These are phyloP conservation scores for Nidula microcarpa DNA, from an alignment of 768 basidiomycete genomes.

Conservation along the genomic window DNA sequence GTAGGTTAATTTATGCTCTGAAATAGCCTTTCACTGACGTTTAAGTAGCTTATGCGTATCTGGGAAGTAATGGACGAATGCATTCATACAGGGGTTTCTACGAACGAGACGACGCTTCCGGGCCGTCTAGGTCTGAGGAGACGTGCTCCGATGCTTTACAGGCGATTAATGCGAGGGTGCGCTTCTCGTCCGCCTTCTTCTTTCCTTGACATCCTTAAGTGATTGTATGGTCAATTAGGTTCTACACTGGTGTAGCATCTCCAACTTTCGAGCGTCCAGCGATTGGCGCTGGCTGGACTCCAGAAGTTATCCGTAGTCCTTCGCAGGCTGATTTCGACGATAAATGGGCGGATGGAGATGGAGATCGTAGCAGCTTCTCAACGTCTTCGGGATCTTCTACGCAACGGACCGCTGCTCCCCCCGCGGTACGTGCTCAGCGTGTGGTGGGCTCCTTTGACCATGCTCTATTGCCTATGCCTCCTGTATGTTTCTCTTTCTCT, in stretches of 20 bases:
- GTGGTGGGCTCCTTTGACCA: conserved; percentile 82
- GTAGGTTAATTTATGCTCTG: conserved; percentile 26
- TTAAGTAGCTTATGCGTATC: conserved; percentile 60
- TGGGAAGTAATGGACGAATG: conserved; percentile 94
- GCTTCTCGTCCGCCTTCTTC: conserved; percentile 7
- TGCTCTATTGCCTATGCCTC: conserved; percentile 75
- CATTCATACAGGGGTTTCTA: conserved; percentile 81
- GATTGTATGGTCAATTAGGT: conserved; percentile 18
- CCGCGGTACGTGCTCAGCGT: conserved; percentile 25
- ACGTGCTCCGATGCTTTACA: conserved; percentile 86
- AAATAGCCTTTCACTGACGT: background rate
- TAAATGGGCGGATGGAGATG: conserved; percentile 7
- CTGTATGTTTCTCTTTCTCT: conserved; percentile 42
- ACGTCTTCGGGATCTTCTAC: background rate
- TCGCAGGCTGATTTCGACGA: conserved; percentile 2
- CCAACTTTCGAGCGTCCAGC: conserved; percentile 19
- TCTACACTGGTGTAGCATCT: conserved; percentile 45
- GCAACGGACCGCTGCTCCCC: conserved; percentile 2
- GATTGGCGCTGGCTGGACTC: conserved; percentile 23
- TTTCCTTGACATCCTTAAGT: background rate
- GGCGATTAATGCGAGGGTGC: conserved; percentile 86
- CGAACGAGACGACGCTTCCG: conserved; percentile 76
- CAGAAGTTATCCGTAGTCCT: conserved; percentile 13
- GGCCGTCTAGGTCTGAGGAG: conserved; percentile 79
- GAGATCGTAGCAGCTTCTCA: conserved; percentile 1